Base-by-base conservation (phyloP, 306 rosid species). In the Psophocarpus tetragonolobus region DNA sequence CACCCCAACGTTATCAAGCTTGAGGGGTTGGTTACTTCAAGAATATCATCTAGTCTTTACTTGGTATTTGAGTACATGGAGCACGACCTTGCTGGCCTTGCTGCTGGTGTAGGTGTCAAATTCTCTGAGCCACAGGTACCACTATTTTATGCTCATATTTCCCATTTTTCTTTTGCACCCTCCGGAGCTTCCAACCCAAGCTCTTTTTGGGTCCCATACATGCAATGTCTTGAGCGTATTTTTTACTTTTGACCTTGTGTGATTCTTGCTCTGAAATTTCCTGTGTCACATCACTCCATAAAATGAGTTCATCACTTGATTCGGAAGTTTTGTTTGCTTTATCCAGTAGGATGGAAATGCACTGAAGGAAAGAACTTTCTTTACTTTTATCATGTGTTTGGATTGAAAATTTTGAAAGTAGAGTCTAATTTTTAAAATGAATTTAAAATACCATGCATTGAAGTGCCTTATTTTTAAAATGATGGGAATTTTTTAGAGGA, bases 1-100 rank as follows among this genome's bases (percentile, higher is more conserved):
- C 97, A 93, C 82, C 97, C 97, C 77, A 93, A 93, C 85, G 94
- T 93, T 74, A 78, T 93, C 58, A 93, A 91, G 89, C 97, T 93
- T 3, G 93, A 93, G 71, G 97, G 97, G 5, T 77, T 93, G 63
- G 97, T 91, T 38, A 93, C 97, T 79, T 93, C 97, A 5, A 89
- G 98, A 87, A 93, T 91, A 87, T 91, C 97, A 12, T 84, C 91
- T 20, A 93, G 98, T 77, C 86, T 93, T 69, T 93, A 93, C 90
- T 84, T 93, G 76, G 88, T 93, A 15, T 93, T 93, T 42, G 97
- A 93, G 79, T 93, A 93, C 77, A 91, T 93, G 98, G 98, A 93
- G 71, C 98, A 93, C 18, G 98, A 93, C 81, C 98, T 93, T 53
- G 75, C 97, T 11, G 97, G 98, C 5, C 97, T 93, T 9, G 87